phyloP scores from a whole-genome alignment of 192 early-diverging fungal species.

The Backusella liffmaniae region DNA sequence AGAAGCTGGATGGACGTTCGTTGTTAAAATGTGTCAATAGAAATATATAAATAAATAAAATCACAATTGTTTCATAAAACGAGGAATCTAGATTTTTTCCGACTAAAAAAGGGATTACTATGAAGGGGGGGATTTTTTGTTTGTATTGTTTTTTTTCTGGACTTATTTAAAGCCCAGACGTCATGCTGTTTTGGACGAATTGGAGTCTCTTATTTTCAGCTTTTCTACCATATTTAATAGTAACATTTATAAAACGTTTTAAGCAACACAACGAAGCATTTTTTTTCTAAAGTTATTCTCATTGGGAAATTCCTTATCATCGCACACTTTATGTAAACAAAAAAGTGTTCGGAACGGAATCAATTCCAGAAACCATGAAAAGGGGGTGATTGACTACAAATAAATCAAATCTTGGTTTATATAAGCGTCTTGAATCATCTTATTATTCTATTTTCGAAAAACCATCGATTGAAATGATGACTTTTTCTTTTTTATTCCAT shows the following conservation, averaged over 20 bases:
- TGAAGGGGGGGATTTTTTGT: not conserved
- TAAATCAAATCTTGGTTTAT: not conserved
- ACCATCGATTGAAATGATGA: too few relatives aligned
- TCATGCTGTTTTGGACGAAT: not conserved
- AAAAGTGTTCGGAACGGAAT: not conserved
- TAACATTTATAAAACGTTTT: not conserved
- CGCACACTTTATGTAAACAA: not conserved
- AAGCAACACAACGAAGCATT: not conserved
- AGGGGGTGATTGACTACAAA: not conserved
- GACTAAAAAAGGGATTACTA: not conserved
- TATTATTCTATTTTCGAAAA: too few relatives aligned
- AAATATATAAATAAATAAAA: not conserved
- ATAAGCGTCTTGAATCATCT: too few relatives aligned
- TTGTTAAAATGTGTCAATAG: not conserved
- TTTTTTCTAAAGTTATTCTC: not conserved
- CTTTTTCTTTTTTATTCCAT: not conserved
- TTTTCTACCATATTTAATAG: not conserved
- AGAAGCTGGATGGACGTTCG: not conserved
- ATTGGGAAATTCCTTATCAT: not conserved
- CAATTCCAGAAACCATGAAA: not conserved
- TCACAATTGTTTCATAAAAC: not conserved
- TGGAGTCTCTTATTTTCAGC: not conserved
- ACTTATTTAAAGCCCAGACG: not conserved
- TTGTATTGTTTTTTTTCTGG: not conserved
- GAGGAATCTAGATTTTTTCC: constrained; percentile 4